Conservation (phyloP, 2,329 filamentous ascomycete genomes). For the Thielaviopsis cerberus region DNA sequence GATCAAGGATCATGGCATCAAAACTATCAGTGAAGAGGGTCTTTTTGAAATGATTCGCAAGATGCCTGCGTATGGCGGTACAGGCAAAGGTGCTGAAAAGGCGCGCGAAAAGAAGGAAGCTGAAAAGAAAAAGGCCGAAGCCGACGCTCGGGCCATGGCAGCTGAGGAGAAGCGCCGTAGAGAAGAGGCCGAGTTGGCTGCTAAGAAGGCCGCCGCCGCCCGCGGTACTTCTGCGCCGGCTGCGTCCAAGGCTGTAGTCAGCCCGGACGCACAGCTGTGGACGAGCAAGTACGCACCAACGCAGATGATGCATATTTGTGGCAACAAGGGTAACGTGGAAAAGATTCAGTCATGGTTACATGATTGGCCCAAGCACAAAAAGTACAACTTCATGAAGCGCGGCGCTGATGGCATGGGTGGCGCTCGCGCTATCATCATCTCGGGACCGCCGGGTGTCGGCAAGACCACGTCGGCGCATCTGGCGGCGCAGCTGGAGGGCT, state of each 20-base stretch:
- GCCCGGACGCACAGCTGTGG: conserved; percentile 53
- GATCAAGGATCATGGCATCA: conserved; percentile 61
- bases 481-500: conserved; percentile 80
- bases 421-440: conserved; percentile 81
- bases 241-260: conserved; percentile 21
- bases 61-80: conserved; percentile 71
- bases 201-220: conserved; percentile 22
- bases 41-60: conserved; percentile 67
- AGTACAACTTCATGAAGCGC: conserved; percentile 61
- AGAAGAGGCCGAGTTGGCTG: conserved; percentile 32
- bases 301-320: conserved; percentile 71
- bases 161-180: conserved; percentile 49
- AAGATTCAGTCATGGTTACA: conserved; percentile 77
- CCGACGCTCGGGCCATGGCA: conserved; percentile 73
- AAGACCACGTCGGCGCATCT: conserved; percentile 95
- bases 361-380: conserved; percentile 61
- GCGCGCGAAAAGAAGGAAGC: conserved; percentile 67
- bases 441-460: conserved; percentile 86
- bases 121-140: conserved; percentile 65
- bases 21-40: conserved; percentile 86
- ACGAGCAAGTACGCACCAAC: conserved; percentile 90
- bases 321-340: conserved; percentile 80
- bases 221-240: conserved; percentile 22
- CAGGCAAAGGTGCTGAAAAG: conserved; percentile 72
- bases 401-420: conserved; percentile 71